Percentiles rank a stretch among this genome's conserved stretches.
phyloP scores from a whole-genome alignment of 768 basidiomycete genomes.

The Piloderma croceum region DNA sequence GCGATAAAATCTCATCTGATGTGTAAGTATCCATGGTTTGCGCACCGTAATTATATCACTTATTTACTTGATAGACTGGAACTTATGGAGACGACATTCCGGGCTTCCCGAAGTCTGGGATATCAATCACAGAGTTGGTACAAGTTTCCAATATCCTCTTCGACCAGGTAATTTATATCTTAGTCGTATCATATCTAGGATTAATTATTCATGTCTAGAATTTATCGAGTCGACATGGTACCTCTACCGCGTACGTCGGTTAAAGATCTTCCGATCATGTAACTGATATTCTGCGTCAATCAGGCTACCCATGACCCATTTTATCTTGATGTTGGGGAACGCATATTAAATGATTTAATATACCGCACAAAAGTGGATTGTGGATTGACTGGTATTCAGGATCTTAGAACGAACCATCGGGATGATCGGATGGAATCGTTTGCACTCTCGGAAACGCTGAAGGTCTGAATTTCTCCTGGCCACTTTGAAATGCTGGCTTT shows the following conservation, averaged over 20 bases:
- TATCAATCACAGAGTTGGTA: conserved; percentile 64
- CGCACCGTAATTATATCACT: background rate
- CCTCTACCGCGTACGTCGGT: conserved; percentile 66
- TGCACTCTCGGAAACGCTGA: conserved; percentile 87
- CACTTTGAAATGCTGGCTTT: conserved; percentile 1
- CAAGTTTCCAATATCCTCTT: conserved; percentile 73
- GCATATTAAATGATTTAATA: conserved; percentile 70
- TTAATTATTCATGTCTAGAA: conserved; percentile 38
- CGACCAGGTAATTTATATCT: conserved; percentile 52
- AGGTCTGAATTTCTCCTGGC: conserved; percentile 40
- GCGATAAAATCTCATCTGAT: conserved; percentile 90
- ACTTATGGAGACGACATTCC: conserved; percentile 82
- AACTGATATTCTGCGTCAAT: conserved; percentile 4
- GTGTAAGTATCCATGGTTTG: conserved; percentile 43
- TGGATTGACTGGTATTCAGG: conserved; percentile 77
- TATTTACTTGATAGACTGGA: conserved; percentile 61
- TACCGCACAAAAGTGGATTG: conserved; percentile 77
- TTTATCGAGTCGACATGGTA: conserved; percentile 97
- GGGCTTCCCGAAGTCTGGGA: conserved; percentile 94
- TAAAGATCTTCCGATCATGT: conserved; percentile 8
- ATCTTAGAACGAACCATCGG: conserved; percentile 68
- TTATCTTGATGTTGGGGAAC: conserved; percentile 88
- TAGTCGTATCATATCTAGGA: background rate
- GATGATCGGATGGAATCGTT: conserved; percentile 99
- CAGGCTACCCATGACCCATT: conserved; percentile 90